Evolutionary conservation across 495 filamentous ascomycete genomes (phyloP).

Genomic region (Penicillium nucicola): DNA sequence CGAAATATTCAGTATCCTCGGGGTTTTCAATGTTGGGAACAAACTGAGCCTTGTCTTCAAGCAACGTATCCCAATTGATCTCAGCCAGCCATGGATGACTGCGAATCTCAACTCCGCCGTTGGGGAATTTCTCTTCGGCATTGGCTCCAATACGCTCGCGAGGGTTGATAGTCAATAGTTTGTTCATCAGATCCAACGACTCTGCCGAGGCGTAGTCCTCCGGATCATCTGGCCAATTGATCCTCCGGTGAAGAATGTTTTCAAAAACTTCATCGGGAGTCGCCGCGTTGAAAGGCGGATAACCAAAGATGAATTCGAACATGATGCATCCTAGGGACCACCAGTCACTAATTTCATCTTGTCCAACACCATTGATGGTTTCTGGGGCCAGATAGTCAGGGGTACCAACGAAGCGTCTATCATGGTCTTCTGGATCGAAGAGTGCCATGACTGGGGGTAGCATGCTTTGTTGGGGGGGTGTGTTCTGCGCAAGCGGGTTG

Average conservation of each 20-base stretch:
- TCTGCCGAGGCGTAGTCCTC: slow-evolving; percentile 74
- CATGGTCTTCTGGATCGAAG: slow-evolving; percentile 92
- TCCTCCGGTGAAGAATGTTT: slow-evolving; percentile 85
- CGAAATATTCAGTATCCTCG: slow-evolving; percentile 98
- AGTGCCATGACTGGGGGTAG: slow-evolving; percentile 92
- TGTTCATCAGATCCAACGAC: slow-evolving; percentile 90
- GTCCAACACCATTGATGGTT: slow-evolving; percentile 89
- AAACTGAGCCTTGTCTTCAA: slow-evolving; percentile 92
- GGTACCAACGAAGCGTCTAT: slow-evolving; percentile 91
- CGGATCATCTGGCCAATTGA: slow-evolving; percentile 78
- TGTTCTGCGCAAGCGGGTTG: slow-evolving; percentile 47
- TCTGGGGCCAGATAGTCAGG: slow-evolving; percentile 97
- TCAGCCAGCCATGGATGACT: slow-evolving; percentile 85
- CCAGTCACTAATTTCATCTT: slow-evolving; percentile 99
- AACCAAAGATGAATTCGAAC: slow-evolving; percentile 91
- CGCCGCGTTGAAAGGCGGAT: slow-evolving; percentile 88
- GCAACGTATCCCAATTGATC: slow-evolving; percentile 82
- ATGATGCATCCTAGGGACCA: slow-evolving; percentile 98
- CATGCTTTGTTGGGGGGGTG: slow-evolving; percentile 75
- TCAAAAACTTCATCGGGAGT: slow-evolving; percentile 95
- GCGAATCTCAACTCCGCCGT: slow-evolving; percentile 86
- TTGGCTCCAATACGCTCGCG: slow-evolving; percentile 80
- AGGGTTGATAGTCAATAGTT: slow-evolving; percentile 78
- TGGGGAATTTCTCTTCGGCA: slow-evolving; percentile 68
- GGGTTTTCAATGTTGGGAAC: slow-evolving; percentile 91